Evolutionary conservation across 1,284 basidiomycete species (phyloP).

Genomic region (Rhizoctonia solani): DNA sequence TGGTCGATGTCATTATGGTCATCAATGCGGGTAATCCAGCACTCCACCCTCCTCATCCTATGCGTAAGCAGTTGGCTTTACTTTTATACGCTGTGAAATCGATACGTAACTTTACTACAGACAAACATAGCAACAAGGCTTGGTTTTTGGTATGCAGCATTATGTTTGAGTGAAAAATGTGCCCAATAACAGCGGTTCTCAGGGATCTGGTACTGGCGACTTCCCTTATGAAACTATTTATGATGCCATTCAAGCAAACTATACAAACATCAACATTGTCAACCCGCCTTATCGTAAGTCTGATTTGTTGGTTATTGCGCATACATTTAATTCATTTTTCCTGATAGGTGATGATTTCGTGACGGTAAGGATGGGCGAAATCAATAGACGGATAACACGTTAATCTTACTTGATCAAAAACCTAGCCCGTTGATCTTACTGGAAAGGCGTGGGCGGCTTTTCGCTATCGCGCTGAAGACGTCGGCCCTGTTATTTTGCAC

Average conservation of each 20-base stretch:
- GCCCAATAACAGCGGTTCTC: too few species aligned
- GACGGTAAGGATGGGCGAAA: neutral
- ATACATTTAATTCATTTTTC: neutral
- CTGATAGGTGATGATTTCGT: constrained; percentile 7
- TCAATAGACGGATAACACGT: neutral
- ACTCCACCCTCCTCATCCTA: constrained; percentile 22
- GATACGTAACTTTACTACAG: neutral
- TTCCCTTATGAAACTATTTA: constrained; percentile 4
- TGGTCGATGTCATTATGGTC: constrained; percentile 18
- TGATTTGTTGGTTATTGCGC: neutral
- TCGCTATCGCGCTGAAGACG: constrained; percentile 9
- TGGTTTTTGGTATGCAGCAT: constrained; percentile 13
- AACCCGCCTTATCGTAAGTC: constrained; percentile 2
- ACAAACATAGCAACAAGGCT: constrained; percentile 26
- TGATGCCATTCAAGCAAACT: constrained; percentile 20
- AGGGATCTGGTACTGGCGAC: constrained; percentile 7
- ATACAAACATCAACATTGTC: neutral
- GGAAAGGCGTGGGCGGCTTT: constrained; percentile 14
- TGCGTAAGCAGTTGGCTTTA: neutral
- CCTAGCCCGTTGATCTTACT: constrained; percentile 8
- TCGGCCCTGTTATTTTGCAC: constrained; percentile 19
- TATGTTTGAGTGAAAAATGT: neutral
- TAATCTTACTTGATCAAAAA: neutral
- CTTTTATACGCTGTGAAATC: neutral
- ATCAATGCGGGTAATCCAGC: constrained; percentile 16